A percentile compares a stretch with the other conserved stretches of the same genome.
phyloP scores from a whole-genome alignment of 139 green algal genomes.

The Axilococcus clingmanii region DNA sequence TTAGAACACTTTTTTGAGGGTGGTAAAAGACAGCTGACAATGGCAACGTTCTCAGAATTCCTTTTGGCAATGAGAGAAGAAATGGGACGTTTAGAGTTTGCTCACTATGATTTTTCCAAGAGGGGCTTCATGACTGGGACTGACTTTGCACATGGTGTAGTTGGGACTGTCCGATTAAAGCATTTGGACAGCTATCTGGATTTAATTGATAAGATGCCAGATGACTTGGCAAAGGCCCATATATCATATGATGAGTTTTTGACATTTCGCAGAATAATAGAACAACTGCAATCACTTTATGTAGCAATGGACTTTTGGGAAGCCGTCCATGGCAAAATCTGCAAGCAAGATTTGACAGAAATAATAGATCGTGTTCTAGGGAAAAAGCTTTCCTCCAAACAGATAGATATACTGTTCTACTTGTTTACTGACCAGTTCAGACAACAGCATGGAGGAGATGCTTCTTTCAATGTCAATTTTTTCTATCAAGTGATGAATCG shows the following conservation, averaged over 20 bases:
- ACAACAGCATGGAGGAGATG: no score
- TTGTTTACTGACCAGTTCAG: slow-evolving; percentile 9
- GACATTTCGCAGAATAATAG: slow-evolving; percentile 5
- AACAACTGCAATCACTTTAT: background rate
- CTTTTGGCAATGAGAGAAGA: slow-evolving; percentile 42
- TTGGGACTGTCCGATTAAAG: slow-evolving; percentile 9
- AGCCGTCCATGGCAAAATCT: slow-evolving; percentile 1
- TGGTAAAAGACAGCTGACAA: slow-evolving; percentile 29
- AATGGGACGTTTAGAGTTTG: slow-evolving; percentile 62
- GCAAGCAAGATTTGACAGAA: slow-evolving; percentile 2
- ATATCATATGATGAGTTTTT: slow-evolving; percentile 14
- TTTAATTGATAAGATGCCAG: slow-evolving; percentile 22
- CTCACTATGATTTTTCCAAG: slow-evolving; percentile 46
- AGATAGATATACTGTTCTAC: slow-evolving; percentile 14
- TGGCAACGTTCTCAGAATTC: slow-evolving; percentile 48
- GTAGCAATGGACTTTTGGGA: slow-evolving; percentile 15
- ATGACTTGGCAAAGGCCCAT: slow-evolving; percentile 2
- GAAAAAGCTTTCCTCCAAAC: background rate
- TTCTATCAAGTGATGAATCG: background rate
- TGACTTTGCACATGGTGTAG: slow-evolving; percentile 31
- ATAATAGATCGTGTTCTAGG: slow-evolving; percentile 13
- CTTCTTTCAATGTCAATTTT: no score
- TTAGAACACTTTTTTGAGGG: slow-evolving; percentile 53
- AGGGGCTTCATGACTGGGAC: slow-evolving; percentile 23
- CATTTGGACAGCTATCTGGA: slow-evolving; percentile 24